phyloP scores from a whole-genome alignment of 1,139 yeast species.

The Magnusiomyces paraingens region DNA sequence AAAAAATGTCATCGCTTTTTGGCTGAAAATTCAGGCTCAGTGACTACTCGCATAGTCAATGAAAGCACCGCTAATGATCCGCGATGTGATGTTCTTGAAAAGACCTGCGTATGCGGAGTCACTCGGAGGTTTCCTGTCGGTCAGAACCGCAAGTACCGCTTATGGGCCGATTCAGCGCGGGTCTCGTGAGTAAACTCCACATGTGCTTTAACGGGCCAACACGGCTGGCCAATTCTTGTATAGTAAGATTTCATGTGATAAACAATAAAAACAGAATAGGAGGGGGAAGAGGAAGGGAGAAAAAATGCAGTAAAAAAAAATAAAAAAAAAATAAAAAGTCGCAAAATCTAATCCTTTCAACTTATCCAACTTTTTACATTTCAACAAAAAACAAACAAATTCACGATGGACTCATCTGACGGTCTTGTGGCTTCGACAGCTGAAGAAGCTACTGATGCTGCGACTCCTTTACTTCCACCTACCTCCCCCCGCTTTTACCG shows the following conservation, averaged over 20 bases:
- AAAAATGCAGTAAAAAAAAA: too few species aligned
- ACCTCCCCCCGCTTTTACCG: background rate
- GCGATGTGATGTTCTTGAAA: background rate
- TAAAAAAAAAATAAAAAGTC: background rate
- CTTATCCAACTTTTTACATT: background rate
- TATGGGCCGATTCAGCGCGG: background rate
- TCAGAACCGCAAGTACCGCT: background rate
- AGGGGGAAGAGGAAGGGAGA: conserved; percentile 5
- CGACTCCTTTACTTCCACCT: background rate
- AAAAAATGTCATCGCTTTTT: conserved; percentile 2
- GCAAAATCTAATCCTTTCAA: too few species aligned
- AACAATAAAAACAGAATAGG: too few species aligned
- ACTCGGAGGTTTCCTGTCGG: conserved; percentile 4
- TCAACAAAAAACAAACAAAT: background rate
- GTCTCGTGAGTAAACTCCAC: too few species aligned
- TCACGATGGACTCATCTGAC: background rate
- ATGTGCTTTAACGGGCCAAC: too few species aligned
- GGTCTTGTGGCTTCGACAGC: background rate
- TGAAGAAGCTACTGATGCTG: background rate
- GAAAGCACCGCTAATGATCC: background rate
- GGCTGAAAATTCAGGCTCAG: background rate
- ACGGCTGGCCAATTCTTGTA: too few species aligned
- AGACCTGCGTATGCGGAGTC: conserved; percentile 3
- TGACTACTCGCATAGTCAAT: background rate
- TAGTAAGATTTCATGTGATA: too few species aligned